Percentiles rank a stretch among this genome's conserved stretches.
Evolutionary conservation across 2,329 filamentous ascomycete genomes (phyloP).

Genomic region (Fusarium sp.): DNA sequence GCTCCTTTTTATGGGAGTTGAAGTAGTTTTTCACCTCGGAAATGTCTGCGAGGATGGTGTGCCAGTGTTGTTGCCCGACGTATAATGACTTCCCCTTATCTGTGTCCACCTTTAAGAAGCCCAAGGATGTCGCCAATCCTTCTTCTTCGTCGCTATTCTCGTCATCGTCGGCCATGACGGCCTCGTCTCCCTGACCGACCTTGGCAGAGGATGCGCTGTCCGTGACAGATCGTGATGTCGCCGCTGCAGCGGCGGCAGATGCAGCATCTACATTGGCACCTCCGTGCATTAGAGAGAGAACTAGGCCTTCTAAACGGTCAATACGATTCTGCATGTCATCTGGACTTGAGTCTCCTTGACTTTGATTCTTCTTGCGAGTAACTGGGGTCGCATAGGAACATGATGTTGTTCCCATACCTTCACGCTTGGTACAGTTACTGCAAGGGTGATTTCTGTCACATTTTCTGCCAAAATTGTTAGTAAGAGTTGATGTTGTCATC

Average conservation of each 20-base stretch:
- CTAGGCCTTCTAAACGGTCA: slow-evolving; percentile 91
- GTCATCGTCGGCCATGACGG: slow-evolving; percentile 60
- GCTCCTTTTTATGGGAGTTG: slow-evolving; percentile 84
- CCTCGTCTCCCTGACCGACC: slow-evolving; percentile 69
- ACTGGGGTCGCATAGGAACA: slow-evolving; percentile 85
- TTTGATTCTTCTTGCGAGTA: slow-evolving; percentile 79
- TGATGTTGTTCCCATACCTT: slow-evolving; percentile 81
- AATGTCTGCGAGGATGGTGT: slow-evolving; percentile 82
- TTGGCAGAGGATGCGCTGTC: slow-evolving; percentile 60
- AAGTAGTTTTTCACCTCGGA: slow-evolving; percentile 96
- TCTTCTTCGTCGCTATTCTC: slow-evolving; percentile 79
- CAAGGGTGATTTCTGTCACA: slow-evolving; percentile 93
- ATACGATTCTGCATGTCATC: slow-evolving; percentile 99
- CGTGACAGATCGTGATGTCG: slow-evolving; percentile 52
- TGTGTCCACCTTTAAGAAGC: slow-evolving; percentile 83
- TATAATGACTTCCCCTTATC: slow-evolving; percentile 85
- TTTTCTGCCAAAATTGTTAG: slow-evolving; percentile 69
- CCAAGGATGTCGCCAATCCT: slow-evolving; percentile 77
- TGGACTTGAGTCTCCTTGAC: slow-evolving; percentile 71
- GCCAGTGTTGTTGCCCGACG: slow-evolving; percentile 86
- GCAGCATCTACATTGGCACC: slow-evolving; percentile 67
- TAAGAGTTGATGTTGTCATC: not conserved
- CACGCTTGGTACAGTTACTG: slow-evolving; percentile 93
- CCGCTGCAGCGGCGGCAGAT: slow-evolving; percentile 50
- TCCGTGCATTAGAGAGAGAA: slow-evolving; percentile 93